Evolutionary conservation across 116 monocot species (phyloP).

Genomic region (Iris pallida): DNA sequence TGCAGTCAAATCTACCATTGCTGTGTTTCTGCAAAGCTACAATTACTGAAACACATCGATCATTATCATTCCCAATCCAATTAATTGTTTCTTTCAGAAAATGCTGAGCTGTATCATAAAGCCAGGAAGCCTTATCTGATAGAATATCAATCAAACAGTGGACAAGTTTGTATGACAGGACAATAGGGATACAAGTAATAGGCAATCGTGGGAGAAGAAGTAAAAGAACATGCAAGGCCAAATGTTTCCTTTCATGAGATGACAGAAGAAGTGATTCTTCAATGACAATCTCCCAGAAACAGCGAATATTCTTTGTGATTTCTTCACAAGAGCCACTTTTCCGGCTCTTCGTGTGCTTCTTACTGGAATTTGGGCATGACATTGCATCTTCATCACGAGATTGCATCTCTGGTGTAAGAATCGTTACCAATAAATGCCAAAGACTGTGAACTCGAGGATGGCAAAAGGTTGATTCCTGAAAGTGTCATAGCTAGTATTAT

Average conservation of each 20-base stretch:
- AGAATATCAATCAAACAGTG: slow-evolving; percentile 86
- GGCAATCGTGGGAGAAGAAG: slow-evolving; percentile 69
- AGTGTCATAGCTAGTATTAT: too few relatives aligned
- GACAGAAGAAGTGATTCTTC: slow-evolving; percentile 79
- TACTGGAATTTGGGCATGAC: slow-evolving; percentile 19
- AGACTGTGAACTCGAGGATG: slow-evolving; percentile 81
- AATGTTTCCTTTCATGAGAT: slow-evolving; percentile 93
- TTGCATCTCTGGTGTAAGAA: slow-evolving; percentile 41
- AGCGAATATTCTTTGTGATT: slow-evolving; percentile 39
- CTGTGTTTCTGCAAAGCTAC: slow-evolving; percentile 76
- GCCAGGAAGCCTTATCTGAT: slow-evolving; percentile 59
- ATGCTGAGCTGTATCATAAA: slow-evolving; percentile 75
- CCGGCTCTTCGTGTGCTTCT: slow-evolving; percentile 66
- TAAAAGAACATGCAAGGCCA: slow-evolving; percentile 71
- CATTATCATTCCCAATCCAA: slow-evolving; percentile 57
- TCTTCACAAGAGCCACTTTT: slow-evolving; percentile 60
- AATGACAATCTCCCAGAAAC: slow-evolving; percentile 75
- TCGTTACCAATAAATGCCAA: slow-evolving; percentile 59
- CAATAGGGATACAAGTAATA: slow-evolving; percentile 42
- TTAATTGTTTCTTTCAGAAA: slow-evolving; percentile 68
- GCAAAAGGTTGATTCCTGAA: slow-evolving; percentile 89
- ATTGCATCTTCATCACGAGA: slow-evolving; percentile 25
- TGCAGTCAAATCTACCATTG: slow-evolving; percentile 77
- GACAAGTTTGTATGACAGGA: slow-evolving; percentile 79
- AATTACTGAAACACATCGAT: slow-evolving; percentile 53